phyloP scores from a whole-genome alignment of 2,329 filamentous ascomycete genomes.

The Teratosphaeria gauchensis region DNA sequence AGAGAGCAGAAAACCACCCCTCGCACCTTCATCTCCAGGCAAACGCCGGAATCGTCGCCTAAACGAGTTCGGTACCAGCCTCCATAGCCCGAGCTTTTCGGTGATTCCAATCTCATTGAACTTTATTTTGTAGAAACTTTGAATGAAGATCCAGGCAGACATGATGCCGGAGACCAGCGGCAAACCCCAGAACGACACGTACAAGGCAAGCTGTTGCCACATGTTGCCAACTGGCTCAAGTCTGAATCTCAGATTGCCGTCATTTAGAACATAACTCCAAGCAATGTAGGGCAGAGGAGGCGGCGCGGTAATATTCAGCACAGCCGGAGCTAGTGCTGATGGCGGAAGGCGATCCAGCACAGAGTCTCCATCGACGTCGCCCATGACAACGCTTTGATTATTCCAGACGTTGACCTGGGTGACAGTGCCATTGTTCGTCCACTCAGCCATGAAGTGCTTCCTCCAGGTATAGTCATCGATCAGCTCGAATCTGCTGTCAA shows the following conservation, averaged over 20 bases:
- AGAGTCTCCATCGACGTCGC: conserved; percentile 52
- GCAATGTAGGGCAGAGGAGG: conserved; percentile 38
- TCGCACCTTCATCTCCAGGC: conserved; percentile 7
- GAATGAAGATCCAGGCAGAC: conserved; percentile 48
- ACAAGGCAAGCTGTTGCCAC: conserved; percentile 43
- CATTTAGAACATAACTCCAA: conserved; percentile 23
- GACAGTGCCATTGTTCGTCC: conserved; percentile 41
- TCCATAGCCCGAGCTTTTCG: conserved; percentile 33
- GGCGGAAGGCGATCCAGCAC: conserved; percentile 54
- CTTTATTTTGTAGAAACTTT: conserved; percentile 54
- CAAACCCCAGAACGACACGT: conserved; percentile 44
- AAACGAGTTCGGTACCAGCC: conserved; percentile 10
- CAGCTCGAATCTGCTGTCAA: conserved; percentile 44
- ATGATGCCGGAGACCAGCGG: conserved; percentile 42
- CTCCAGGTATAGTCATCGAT: conserved; percentile 44
- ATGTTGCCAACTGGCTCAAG: no score
- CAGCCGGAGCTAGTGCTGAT: conserved; percentile 41
- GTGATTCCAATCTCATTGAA: conserved; percentile 50
- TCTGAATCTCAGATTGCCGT: no score
- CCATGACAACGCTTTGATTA: conserved; percentile 49
- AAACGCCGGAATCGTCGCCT: no score
- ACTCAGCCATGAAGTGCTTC: conserved; percentile 53
- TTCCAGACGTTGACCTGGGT: conserved; percentile 58
- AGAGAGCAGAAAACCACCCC: conserved; percentile 11
- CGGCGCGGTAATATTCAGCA: conserved; percentile 48